Evolutionary conservation across 805 yeast species (phyloP).

Genomic region (Pichia paraexigua): DNA sequence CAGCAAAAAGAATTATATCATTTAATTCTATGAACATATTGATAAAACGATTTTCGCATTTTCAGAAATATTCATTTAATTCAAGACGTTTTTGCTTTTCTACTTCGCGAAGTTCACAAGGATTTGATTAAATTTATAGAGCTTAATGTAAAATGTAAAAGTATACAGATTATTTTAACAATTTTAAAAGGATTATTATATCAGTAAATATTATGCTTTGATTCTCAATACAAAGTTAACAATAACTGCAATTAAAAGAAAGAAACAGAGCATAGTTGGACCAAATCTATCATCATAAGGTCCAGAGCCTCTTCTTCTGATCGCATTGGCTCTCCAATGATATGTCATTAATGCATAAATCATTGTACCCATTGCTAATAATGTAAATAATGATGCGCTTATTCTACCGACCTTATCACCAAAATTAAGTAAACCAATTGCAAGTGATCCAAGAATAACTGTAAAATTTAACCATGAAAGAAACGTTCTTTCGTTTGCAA

Average conservation of each 20-base stretch:
- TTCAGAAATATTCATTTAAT: no score
- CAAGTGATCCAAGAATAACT: slow-evolving; percentile 94
- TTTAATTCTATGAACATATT: no score
- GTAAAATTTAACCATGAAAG: slow-evolving; percentile 98
- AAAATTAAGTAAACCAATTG: slow-evolving; percentile 91
- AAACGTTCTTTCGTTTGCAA: slow-evolving; percentile 98
- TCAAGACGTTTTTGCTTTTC: background rate
- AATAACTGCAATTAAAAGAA: slow-evolving; percentile 85
- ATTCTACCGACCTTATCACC: slow-evolving; percentile 92
- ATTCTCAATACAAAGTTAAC: slow-evolving; percentile 86
- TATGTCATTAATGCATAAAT: slow-evolving; percentile 89
- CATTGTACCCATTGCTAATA: slow-evolving; percentile 98
- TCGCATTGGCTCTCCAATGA: slow-evolving; percentile 99
- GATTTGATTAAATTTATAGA: no score
- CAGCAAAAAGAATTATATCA: no score
- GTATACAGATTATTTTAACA: background rate
- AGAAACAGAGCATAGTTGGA: slow-evolving; percentile 94
- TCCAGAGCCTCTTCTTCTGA: slow-evolving; percentile 94
- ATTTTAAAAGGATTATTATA: no score
- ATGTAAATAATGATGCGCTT: slow-evolving; percentile 88
- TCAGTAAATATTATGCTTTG: slow-evolving; percentile 35
- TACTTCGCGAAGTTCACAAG: background rate
- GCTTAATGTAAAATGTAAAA: background rate
- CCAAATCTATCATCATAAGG: slow-evolving; percentile 99
- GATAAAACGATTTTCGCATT: background rate